Percentiles rank a stretch among this genome's conserved stretches.
These are phyloP conservation scores for Cicer cuneatum DNA, from an alignment of 306 rosid genomes.

Conservation along the genomic window DNA sequence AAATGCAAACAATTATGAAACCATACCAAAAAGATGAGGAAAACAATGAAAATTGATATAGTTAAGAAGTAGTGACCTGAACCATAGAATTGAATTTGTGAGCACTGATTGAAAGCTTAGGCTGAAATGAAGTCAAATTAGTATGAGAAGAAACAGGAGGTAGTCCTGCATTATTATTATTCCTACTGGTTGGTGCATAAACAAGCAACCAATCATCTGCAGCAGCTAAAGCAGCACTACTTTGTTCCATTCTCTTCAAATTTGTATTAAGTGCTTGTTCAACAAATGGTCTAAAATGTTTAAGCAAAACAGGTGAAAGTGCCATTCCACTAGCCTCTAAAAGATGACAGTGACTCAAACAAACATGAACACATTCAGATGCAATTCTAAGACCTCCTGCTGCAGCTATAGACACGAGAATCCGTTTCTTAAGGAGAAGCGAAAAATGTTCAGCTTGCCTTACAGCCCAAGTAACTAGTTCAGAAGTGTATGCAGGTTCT, in stretches of 20 bases:
- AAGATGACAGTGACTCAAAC: constrained; percentile 71
- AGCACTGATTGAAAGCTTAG: constrained; percentile 85
- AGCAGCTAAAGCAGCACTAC: constrained; percentile 75
- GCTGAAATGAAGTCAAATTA: constrained; percentile 51
- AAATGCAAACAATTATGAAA: constrained; percentile 18
- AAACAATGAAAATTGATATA: not conserved
- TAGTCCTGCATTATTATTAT: constrained; percentile 31
- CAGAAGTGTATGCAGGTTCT: constrained; percentile 83
- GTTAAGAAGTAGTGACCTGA: constrained; percentile 60
- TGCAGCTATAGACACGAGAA: constrained; percentile 73
- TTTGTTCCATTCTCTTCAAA: constrained; percentile 81
- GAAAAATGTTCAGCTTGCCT: constrained; percentile 60
- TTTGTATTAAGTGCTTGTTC: constrained; percentile 64
- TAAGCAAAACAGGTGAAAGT: constrained; percentile 74
- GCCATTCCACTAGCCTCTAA: constrained; percentile 79
- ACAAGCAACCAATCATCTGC: constrained; percentile 79
- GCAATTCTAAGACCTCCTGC: constrained; percentile 78
- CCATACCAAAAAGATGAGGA: too few species aligned
- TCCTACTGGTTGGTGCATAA: constrained; percentile 57
- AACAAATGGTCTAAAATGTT: constrained; percentile 67
- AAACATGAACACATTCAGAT: constrained; percentile 76
- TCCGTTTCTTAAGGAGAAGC: constrained; percentile 63
- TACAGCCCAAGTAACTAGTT: constrained; percentile 94
- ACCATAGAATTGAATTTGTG: constrained; percentile 79
- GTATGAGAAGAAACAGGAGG: constrained; percentile 54